These are phyloP conservation scores for Salix dunnii DNA, from an alignment of 345 rosid genomes.

Conservation along the genomic window DNA sequence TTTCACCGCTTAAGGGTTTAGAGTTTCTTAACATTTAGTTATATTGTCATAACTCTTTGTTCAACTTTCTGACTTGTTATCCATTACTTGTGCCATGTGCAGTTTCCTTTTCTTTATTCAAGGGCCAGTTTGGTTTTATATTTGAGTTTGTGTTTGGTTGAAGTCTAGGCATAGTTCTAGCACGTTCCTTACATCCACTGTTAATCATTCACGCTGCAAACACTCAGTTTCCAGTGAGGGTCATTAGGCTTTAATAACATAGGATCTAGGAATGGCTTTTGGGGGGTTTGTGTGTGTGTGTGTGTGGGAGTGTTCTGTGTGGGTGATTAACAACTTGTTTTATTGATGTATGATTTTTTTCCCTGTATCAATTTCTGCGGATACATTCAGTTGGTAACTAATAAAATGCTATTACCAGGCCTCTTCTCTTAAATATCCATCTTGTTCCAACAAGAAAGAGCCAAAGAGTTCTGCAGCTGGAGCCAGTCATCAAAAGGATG, in stretches of 20 bases:
- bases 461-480: not conserved
- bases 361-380: not conserved
- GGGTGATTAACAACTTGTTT: not conserved
- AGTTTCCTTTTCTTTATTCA: not conserved
- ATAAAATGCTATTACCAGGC: slow-evolving; percentile 5
- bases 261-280: no score
- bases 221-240: no score
- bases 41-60: not conserved
- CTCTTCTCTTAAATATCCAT: slow-evolving; percentile 6
- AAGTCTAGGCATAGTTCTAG: not conserved
- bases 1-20: not conserved
- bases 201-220: not conserved
- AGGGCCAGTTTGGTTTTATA: not conserved
- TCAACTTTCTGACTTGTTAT: not conserved
- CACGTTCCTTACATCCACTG: not conserved
- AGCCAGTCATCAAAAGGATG: slow-evolving; percentile 6
- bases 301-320: not conserved
- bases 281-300: no score
- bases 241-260: no score
- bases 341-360: not conserved
- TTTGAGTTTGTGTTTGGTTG: not conserved
- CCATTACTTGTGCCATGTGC: not conserved
- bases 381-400: not conserved
- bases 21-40: not conserved
- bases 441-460: slow-evolving; percentile 7